Evolutionary conservation across 441 rosid species (phyloP).

Genomic region (Syzygium syzygioides): DNA sequence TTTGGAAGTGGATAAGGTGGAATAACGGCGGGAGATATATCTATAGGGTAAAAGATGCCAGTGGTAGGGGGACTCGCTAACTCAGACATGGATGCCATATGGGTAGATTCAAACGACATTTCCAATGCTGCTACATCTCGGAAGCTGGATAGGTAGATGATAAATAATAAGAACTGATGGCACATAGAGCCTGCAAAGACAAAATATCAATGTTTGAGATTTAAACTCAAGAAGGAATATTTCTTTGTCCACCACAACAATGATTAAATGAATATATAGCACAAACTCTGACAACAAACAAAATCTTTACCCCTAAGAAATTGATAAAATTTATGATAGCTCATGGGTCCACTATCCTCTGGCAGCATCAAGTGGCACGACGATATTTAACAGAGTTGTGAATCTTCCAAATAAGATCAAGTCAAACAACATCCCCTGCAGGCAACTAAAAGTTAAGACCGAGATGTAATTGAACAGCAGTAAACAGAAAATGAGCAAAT

Average conservation of each 20-base stretch:
- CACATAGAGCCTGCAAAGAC: slow-evolving; percentile 52
- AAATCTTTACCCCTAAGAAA: slow-evolving; percentile 39
- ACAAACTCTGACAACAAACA: not conserved
- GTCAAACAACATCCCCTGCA: slow-evolving; percentile 26
- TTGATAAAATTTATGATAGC: slow-evolving; percentile 29
- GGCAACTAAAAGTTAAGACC: slow-evolving; percentile 3
- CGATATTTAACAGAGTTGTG: slow-evolving; percentile 21
- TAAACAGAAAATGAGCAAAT: not conserved
- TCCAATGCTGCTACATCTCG: slow-evolving; percentile 50
- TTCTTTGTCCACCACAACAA: not conserved
- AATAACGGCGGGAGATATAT: slow-evolving; percentile 80
- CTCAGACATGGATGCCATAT: slow-evolving; percentile 41
- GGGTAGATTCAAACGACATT: slow-evolving; percentile 32
- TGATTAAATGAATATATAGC: not conserved
- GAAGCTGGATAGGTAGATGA: slow-evolving; percentile 58
- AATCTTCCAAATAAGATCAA: slow-evolving; percentile 15
- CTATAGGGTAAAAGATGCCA: slow-evolving; percentile 76
- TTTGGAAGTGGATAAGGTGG: slow-evolving; percentile 58
- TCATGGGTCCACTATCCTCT: slow-evolving; percentile 41
- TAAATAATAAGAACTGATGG: slow-evolving; percentile 45
- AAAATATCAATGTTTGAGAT: not conserved
- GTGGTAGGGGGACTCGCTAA: slow-evolving; percentile 63
- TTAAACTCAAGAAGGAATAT: not conserved
- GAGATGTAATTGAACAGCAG: not conserved
- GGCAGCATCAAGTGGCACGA: slow-evolving; percentile 44